Evolutionary conservation across 371 early-diverging fungal genomes (phyloP).

Genomic region (Conidiobolus incongruus): DNA sequence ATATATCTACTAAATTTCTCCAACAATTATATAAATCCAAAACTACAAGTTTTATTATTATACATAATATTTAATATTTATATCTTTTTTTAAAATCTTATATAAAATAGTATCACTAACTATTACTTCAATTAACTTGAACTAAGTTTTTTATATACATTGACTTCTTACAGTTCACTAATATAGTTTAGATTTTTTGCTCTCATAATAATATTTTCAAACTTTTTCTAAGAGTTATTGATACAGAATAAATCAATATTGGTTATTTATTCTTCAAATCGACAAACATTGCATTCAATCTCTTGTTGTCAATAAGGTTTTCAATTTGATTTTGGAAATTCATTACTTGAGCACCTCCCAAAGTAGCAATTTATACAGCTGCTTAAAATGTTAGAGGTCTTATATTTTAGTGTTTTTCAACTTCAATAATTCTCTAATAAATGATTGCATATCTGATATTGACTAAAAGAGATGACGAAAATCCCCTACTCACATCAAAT

Average conservation of each 20-base stretch:
- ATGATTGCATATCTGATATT: conserved; percentile 55
- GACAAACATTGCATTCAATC: conserved; percentile 74
- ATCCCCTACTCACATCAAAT: conserved; percentile 82
- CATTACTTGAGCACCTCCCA: conserved; percentile 69
- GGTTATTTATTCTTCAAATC: conserved; percentile 19
- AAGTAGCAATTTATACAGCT: conserved; percentile 62
- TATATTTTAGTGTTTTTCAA: conserved; percentile 9
- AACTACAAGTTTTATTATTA: no score
- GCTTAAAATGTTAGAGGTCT: conserved; percentile 26
- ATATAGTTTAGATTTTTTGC: no score
- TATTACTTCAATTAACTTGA: no score
- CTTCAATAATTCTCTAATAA: conserved; percentile 50
- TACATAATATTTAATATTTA: no score
- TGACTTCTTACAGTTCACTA: no score
- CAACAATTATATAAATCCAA: no score
- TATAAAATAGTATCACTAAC: no score
- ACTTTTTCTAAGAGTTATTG: conserved; percentile 10
- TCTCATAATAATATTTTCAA: conserved; percentile 8
- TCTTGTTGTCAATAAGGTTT: conserved; percentile 53
- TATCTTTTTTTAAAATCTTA: no score
- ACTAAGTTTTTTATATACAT: no score
- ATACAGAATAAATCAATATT: conserved; percentile 24
- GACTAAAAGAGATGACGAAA: conserved; percentile 56
- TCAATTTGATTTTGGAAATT: conserved; percentile 45
- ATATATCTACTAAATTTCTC: no score